These are phyloP conservation scores for Alectoria sarmentosa DNA, from an alignment of 495 filamentous ascomycete species.

Conservation along the genomic window DNA sequence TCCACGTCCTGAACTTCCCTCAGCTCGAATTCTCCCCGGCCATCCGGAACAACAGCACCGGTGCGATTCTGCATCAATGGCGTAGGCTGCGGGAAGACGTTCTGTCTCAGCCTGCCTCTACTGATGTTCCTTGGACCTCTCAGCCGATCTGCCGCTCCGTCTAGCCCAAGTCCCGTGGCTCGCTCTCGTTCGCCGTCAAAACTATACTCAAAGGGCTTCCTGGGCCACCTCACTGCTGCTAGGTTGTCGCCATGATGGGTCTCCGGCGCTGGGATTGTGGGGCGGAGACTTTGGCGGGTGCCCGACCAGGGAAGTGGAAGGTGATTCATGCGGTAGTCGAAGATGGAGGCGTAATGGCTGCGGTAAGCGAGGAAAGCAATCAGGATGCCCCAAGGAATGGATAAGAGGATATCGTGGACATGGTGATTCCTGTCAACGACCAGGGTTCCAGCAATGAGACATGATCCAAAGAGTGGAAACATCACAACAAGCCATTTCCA, in stretches of 20 bases:
- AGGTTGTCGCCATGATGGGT: not conserved
- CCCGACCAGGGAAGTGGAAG: constrained; percentile 19
- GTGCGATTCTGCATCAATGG: not conserved
- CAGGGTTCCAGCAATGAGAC: constrained; percentile 24
- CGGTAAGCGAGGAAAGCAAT: constrained; percentile 19
- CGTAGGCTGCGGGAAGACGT: not conserved
- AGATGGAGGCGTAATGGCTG: constrained; percentile 18
- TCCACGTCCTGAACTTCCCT: not conserved
- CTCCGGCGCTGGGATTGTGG: constrained; percentile 1
- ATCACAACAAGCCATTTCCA: constrained; percentile 37
- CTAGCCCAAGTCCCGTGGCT: not conserved
- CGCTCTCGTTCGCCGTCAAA: not conserved
- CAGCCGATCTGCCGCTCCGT: not conserved
- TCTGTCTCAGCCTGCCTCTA: constrained; percentile 2
- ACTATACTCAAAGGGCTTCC: not conserved
- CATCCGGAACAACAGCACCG: not conserved
- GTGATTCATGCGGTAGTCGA: constrained; percentile 19
- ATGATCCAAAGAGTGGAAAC: constrained; percentile 33
- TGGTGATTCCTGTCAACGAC: constrained; percentile 19
- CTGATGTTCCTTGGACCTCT: not conserved
- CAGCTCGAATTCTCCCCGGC: not conserved
- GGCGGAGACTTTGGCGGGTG: constrained; percentile 3
- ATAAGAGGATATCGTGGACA: constrained; percentile 16
- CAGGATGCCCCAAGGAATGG: constrained; percentile 17
- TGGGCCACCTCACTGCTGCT: constrained; percentile 12